Evolutionary conservation across 495 filamentous ascomycete genomes (phyloP).

Genomic region (Copromyces sp.): DNA sequence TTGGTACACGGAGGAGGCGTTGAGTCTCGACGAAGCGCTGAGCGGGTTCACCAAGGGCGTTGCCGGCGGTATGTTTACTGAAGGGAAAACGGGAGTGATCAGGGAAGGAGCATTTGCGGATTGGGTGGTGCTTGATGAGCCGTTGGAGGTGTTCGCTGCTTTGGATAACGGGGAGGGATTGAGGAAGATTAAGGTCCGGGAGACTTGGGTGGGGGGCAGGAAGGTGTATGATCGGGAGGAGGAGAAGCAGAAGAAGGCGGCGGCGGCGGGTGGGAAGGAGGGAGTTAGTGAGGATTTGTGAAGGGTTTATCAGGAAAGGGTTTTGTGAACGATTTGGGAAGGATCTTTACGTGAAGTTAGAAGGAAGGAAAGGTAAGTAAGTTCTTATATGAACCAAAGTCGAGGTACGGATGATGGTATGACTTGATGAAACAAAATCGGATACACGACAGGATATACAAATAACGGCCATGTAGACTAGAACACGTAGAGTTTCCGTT

Average conservation of each 20-base stretch:
- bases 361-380: neutral
- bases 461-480: neutral
- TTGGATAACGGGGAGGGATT: constrained; percentile 31
- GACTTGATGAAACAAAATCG: neutral
- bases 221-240: constrained; percentile 29
- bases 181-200: constrained; percentile 39
- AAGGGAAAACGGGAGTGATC: constrained; percentile 44
- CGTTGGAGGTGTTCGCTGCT: constrained; percentile 13
- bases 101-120: constrained; percentile 45
- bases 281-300: constrained; percentile 8
- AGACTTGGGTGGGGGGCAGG: constrained; percentile 54
- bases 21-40: constrained; percentile 44
- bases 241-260: neutral
- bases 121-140: constrained; percentile 51
- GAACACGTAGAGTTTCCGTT: neutral
- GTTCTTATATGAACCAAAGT: neutral
- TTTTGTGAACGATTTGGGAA: neutral
- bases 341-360: neutral
- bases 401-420: neutral
- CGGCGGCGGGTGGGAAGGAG: neutral
- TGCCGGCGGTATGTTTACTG: constrained; percentile 38
- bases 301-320: neutral
- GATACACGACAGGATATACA: neutral
- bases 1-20: constrained; percentile 43
- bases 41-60: constrained; percentile 42